Conservation (phyloP, 2,329 filamentous ascomycete species). For the Sporothrix brasiliensis region DNA sequence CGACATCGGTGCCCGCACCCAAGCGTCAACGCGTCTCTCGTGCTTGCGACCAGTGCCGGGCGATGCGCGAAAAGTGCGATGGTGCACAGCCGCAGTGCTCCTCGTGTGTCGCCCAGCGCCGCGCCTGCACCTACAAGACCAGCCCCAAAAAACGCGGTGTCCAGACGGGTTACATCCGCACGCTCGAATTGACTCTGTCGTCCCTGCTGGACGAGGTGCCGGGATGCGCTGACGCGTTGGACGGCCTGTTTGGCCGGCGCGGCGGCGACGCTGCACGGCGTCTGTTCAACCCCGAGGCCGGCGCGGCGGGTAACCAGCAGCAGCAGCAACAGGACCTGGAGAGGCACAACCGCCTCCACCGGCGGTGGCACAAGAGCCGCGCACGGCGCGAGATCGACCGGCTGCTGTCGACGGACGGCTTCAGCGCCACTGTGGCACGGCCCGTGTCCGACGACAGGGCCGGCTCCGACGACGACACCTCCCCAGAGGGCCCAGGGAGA, state of each 20-base stretch:
- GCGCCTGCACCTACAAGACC: conserved; percentile 71
- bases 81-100: conserved; percentile 68
- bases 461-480: conserved; percentile 9
- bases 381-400: conserved; percentile 66
- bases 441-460: conserved; percentile 1
- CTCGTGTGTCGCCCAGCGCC: conserved; percentile 65
- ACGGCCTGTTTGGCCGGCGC: conserved; percentile 55
- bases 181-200: conserved; percentile 69
- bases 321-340: conserved; percentile 43
- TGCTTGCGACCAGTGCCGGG: conserved; percentile 70
- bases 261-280: conserved; percentile 39
- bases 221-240: conserved; percentile 61
- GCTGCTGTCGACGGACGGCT: conserved; percentile 55
- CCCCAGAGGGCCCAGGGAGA: background rate
- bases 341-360: conserved; percentile 59
- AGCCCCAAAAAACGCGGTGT: conserved; percentile 76
- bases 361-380: conserved; percentile 64
- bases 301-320: background rate
- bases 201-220: conserved; percentile 66
- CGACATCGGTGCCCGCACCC: background rate
- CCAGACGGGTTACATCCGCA: conserved; percentile 77
- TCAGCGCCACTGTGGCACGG: conserved; percentile 33
- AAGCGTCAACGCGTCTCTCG: conserved; percentile 69
- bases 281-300: conserved; percentile 23
- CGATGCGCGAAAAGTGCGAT: conserved; percentile 72